phyloP scores from a whole-genome alignment of 192 early-diverging fungal genomes.

The Coemansia biformis region DNA sequence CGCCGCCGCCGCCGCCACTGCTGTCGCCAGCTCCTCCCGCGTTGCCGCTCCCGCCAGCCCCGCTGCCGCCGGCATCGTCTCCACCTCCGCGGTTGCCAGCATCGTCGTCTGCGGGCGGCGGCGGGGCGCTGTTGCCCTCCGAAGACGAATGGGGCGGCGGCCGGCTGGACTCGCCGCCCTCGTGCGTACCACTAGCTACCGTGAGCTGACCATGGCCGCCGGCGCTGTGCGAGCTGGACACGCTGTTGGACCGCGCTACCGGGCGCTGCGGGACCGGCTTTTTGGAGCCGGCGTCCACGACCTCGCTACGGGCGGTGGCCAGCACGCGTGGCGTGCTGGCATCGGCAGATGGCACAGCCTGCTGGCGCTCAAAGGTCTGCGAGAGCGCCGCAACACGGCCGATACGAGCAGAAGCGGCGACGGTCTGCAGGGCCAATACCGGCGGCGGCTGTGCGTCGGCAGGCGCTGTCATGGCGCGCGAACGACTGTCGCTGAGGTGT shows the following conservation, averaged over 20 bases:
- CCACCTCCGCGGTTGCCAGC: conserved; percentile 1
- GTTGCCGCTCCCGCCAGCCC: conserved; percentile 2
- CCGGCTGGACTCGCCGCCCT: not conserved
- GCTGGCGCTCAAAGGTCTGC: conserved; percentile 48
- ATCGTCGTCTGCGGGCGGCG: not conserved
- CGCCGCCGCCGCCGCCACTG: conserved; percentile 14
- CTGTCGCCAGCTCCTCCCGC: conserved; percentile 4
- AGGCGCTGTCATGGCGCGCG: conserved; percentile 43
- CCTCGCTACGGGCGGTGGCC: not conserved
- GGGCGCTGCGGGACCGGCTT: conserved; percentile 13
- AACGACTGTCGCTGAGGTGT: conserved; percentile 15
- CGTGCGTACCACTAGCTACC: conserved; percentile 5
- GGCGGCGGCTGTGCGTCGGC: conserved; percentile 32
- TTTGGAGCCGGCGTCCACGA: not conserved
- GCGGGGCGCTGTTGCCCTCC: not conserved
- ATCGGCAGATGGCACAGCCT: not conserved
- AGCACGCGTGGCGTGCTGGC: conserved; percentile 2
- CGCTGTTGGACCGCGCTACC: conserved; percentile 36
- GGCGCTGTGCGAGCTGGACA: conserved; percentile 43
- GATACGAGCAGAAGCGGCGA: conserved; percentile 28
- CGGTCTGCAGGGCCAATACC: not conserved
- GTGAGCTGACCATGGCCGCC: conserved; percentile 40
- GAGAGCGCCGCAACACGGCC: conserved; percentile 47
- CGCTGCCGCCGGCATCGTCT: conserved; percentile 2
- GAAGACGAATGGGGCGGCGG: conserved; percentile 1